A percentile compares a stretch with the other conserved stretches of the same genome.
Evolutionary conservation across 495 filamentous ascomycete species (phyloP).

Genomic region (Aspergillus bridgeri): DNA sequence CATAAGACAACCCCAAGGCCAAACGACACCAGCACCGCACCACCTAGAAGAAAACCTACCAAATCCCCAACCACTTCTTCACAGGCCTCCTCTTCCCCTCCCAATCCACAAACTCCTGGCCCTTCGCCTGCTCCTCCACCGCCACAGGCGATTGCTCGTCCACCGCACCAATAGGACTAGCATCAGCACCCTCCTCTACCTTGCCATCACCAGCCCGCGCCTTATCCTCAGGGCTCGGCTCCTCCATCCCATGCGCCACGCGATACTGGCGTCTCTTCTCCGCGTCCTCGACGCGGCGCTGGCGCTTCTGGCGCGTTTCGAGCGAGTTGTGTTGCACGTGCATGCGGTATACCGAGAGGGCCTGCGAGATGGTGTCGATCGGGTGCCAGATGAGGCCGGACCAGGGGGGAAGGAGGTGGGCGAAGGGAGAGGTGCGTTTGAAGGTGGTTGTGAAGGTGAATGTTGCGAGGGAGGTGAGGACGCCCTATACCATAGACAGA

Average conservation of each 20-base stretch:
- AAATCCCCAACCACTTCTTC: constrained; percentile 65
- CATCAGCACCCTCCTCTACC: constrained; percentile 19
- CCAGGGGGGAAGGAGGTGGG: constrained; percentile 64
- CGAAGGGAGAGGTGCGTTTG: constrained; percentile 64
- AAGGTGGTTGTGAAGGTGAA: constrained; percentile 70
- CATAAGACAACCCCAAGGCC: background rate
- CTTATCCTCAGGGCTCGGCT: constrained; percentile 29
- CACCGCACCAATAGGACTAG: constrained; percentile 20
- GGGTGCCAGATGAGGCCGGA: constrained; percentile 61
- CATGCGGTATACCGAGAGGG: constrained; percentile 65
- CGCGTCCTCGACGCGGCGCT: constrained; percentile 68
- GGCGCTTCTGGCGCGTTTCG: constrained; percentile 61
- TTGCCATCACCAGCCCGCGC: constrained; percentile 1
- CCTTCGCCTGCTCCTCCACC: constrained; percentile 14
- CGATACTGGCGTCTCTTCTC: constrained; percentile 75
- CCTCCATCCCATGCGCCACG: constrained; percentile 75
- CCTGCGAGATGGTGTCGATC: constrained; percentile 51
- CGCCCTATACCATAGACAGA: constrained; percentile 46
- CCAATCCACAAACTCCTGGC: constrained; percentile 35
- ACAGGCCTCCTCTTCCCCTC: constrained; percentile 48
- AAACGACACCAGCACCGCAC: background rate
- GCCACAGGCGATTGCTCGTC: constrained; percentile 35
- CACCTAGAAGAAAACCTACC: constrained; percentile 42
- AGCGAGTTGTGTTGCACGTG: constrained; percentile 61
- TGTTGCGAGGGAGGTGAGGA: constrained; percentile 61